Conservation (phyloP, 148 eudicot genomes). For the Silene latifolia region DNA sequence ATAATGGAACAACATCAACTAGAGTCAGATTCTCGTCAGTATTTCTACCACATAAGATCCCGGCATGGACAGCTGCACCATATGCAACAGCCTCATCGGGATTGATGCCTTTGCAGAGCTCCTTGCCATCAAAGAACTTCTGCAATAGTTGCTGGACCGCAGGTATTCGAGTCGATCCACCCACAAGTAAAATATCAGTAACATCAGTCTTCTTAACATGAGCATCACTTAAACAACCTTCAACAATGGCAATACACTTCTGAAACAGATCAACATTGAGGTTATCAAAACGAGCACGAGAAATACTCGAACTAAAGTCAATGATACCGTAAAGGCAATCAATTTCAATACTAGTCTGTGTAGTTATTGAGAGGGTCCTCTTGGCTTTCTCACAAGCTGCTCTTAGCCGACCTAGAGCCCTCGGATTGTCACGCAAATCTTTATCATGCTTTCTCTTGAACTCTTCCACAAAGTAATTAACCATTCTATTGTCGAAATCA, state of each 20-base stretch:
- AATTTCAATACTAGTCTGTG: background rate
- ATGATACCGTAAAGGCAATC: too few relatives aligned
- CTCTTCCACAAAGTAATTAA: slow-evolving; percentile 2
- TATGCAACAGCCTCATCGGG: slow-evolving; percentile 25
- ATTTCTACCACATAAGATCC: background rate
- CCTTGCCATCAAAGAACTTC: slow-evolving; percentile 3
- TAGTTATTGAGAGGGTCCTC: slow-evolving; percentile 6
- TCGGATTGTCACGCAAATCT: slow-evolving; percentile 7
- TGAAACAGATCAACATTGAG: slow-evolving; percentile 3
- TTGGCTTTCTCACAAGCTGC: slow-evolving; percentile 20
- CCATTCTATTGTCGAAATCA: slow-evolving; percentile 26
- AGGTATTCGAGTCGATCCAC: slow-evolving; percentile 31
- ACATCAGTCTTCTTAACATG: slow-evolving; percentile 2
- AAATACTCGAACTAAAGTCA: slow-evolving; percentile 15
- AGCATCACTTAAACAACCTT: slow-evolving; percentile 15
- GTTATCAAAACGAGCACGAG: slow-evolving; percentile 26
- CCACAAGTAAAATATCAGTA: slow-evolving; percentile 27
- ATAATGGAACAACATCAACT: slow-evolving; percentile 3
- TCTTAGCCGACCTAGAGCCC: slow-evolving; percentile 14
- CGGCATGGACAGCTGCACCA: slow-evolving; percentile 20
- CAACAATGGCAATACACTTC: slow-evolving; percentile 6
- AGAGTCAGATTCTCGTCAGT: background rate
- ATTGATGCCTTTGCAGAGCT: slow-evolving; percentile 15
- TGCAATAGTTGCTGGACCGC: slow-evolving; percentile 23
- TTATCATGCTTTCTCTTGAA: slow-evolving; percentile 7